Percentiles rank a stretch among this genome's conserved stretches.
Evolutionary conservation across 352 stramenopile genomes (phyloP).

Genomic region (Phytophthora megakarya): DNA sequence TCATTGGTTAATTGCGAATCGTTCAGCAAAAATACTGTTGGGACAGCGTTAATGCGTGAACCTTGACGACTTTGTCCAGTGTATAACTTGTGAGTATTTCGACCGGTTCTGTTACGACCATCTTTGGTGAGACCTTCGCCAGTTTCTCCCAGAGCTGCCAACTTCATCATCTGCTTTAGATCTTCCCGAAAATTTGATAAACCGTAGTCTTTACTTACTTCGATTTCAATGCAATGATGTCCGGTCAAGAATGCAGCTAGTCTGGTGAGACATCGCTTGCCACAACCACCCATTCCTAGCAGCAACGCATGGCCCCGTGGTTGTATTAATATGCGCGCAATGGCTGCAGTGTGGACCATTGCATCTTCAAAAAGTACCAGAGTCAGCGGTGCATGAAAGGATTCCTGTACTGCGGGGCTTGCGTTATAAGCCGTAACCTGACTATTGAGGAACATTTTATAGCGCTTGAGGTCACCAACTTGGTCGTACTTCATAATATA

Average conservation of each 20-base stretch:
- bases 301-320: constrained; percentile 87
- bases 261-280: constrained; percentile 80
- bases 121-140: constrained; percentile 1
- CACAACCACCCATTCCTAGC: constrained; percentile 87
- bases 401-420: neutral
- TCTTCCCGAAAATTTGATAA: constrained; percentile 89
- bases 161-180: constrained; percentile 71
- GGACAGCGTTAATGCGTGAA: constrained; percentile 14
- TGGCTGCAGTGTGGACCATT: constrained; percentile 85
- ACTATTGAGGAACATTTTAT: constrained; percentile 65
- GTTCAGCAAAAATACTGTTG: constrained; percentile 81
- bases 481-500: constrained; percentile 57
- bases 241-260: constrained; percentile 79
- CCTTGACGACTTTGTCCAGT: neutral
- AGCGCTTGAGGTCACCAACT: constrained; percentile 58
- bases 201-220: constrained; percentile 86
- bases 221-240: constrained; percentile 81
- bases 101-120: neutral
- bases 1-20: constrained; percentile 88
- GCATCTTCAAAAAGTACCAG: constrained; percentile 88
- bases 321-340: constrained; percentile 83
- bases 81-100: constrained; percentile 9
- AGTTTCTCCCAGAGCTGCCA: constrained; percentile 43
- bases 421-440: constrained; percentile 55
- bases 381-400: constrained; percentile 33